A percentile compares a stretch with the other conserved stretches of the same genome.
These are phyloP conservation scores for Cyphellophora europaea DNA, from an alignment of 2,329 filamentous ascomycete species.

Conservation along the genomic window DNA sequence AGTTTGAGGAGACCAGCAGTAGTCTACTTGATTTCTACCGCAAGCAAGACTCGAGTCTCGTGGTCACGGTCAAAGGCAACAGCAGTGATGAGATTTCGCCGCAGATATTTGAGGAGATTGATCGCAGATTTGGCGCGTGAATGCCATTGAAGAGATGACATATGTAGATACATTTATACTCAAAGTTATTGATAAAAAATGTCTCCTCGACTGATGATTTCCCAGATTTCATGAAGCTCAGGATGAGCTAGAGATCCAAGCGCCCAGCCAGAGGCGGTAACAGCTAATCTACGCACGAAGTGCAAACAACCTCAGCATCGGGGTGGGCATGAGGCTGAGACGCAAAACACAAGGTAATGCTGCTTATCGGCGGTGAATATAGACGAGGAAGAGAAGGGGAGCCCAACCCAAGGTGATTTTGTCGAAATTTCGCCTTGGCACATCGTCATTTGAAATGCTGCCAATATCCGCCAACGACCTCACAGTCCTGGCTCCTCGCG, in stretches of 20 bases:
- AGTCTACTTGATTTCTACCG: constrained; percentile 85
- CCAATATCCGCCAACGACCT: too few species aligned
- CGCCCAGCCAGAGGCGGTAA: constrained; percentile 20
- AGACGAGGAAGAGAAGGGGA: not conserved
- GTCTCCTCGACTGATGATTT: constrained; percentile 22
- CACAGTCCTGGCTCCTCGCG: too few species aligned
- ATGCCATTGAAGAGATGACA: constrained; percentile 1
- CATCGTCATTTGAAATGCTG: too few species aligned
- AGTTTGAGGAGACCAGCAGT: constrained; percentile 79
- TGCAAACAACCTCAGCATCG: constrained; percentile 1
- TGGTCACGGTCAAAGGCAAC: constrained; percentile 80
- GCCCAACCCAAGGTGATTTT: too few species aligned
- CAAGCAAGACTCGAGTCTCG: constrained; percentile 54
- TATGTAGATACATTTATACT: not conserved
- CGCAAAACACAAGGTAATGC: not conserved
- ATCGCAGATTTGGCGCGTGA: constrained; percentile 55
- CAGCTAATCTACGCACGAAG: constrained; percentile 1
- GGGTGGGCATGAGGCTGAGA: not conserved
- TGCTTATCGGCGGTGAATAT: not conserved
- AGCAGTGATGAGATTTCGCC: constrained; percentile 93
- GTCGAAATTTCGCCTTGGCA: too few species aligned
- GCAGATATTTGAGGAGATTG: constrained; percentile 75
- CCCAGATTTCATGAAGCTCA: constrained; percentile 21
- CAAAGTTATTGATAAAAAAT: constrained; percentile 4
- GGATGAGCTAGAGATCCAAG: constrained; percentile 20